Evolutionary conservation across 23 red algal species (phyloP), one percentile per base, ranked within the genome.

Genomic region (Gracilaria gracilis): DNA sequence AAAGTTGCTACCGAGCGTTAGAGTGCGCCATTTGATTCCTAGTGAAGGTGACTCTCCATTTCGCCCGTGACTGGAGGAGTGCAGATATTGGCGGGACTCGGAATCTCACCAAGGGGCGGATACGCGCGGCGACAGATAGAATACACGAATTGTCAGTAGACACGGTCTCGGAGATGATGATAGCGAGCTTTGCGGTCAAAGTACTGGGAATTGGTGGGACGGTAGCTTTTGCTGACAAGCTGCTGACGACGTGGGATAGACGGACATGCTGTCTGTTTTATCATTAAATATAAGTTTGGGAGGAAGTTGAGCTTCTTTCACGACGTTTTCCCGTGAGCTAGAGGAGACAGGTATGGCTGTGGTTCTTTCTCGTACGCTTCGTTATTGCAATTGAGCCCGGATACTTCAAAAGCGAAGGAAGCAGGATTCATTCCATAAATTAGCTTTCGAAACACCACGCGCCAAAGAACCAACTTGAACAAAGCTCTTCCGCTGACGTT

Each of bases 81-180:
- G 24, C 19, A 69, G 64, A 34, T 37, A 69, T 34, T 69, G 64
- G 64, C 33, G 64, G 64, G 64, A 69, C 64, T 36, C 28, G 59
- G 59, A 69, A 69, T 69, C 64, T 69, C 31, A 13, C 8, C 1
- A 37, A 69, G 64, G 31, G 64, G 64, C 64, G 64, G 64, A 32
- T 36, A 37, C 32, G 31, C 64, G 28, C 64, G 19, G 16, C 4
- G 33, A 32, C 64, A 32, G 64, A 69, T 69, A 69, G 64, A 34
- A 69, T 37, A 9, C 37, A 25, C 25, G 4, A 38, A 69, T 69
- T 69, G 64, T 69, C 64, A 69, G 64, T 69, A 32, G 32, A 3
- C 20, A 9, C 3, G 32, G 31, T 13, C 8, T 69, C 28, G 13
- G 32, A 3, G 4, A 11, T 34, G 64, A 15, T 20, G 8, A 34